Evolutionary conservation across 192 early-diverging fungal species (phyloP).

Genomic region (Coemansia sp.): DNA sequence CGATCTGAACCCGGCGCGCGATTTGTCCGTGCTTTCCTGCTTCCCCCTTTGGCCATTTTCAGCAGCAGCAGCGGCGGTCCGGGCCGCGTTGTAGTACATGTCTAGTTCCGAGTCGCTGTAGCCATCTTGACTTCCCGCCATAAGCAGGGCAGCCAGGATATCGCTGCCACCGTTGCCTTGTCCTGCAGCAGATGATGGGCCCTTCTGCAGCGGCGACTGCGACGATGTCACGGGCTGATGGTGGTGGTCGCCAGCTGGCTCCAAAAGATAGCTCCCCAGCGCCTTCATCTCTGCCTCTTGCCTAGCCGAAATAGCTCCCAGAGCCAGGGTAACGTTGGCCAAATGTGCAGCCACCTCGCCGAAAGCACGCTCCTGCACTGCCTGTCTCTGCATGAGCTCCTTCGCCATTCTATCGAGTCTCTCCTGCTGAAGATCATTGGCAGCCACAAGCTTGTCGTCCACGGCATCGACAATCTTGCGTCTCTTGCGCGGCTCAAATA

Average conservation of each 20-base stretch:
- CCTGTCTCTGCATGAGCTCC: constrained; percentile 5
- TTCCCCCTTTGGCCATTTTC: too few relatives aligned
- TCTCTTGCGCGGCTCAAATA: constrained; percentile 70
- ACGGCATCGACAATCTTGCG: constrained; percentile 63
- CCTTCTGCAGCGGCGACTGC: neutral
- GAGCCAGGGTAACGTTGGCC: constrained; percentile 9
- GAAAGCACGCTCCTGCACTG: constrained; percentile 10
- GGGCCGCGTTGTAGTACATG: constrained; percentile 45
- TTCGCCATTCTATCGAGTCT: neutral
- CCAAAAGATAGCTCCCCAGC: constrained; percentile 1
- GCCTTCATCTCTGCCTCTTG: constrained; percentile 14
- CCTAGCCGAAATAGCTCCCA: constrained; percentile 12
- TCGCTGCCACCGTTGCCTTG: too few relatives aligned
- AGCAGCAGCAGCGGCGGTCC: neutral
- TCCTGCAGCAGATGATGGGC: neutral
- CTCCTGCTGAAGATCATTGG: constrained; percentile 49
- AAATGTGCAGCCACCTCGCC: constrained; percentile 16
- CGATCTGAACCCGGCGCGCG: constrained; percentile 6
- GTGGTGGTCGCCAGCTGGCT: neutral
- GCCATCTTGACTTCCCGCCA: constrained; percentile 5
- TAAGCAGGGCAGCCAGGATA: neutral
- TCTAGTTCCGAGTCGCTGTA: constrained; percentile 45
- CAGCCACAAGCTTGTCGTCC: constrained; percentile 54
- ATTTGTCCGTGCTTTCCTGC: neutral
- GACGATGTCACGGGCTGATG: neutral